Conservation (phyloP, 495 filamentous ascomycete genomes). For the Penicillium robsamsonii region DNA sequence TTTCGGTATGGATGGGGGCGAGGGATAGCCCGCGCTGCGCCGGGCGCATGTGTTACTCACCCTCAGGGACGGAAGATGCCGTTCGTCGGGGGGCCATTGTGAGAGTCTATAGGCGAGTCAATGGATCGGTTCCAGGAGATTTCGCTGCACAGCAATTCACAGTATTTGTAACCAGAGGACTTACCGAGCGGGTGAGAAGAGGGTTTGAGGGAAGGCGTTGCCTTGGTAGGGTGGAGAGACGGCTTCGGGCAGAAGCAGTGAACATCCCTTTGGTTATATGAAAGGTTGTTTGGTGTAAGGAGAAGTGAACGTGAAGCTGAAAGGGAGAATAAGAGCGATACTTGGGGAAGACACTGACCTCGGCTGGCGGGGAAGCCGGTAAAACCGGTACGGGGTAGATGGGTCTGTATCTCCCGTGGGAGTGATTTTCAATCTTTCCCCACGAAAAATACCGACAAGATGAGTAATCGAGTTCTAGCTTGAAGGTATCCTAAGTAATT, state of each 20-base stretch:
- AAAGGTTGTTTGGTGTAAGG: constrained; percentile 16
- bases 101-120: constrained; percentile 30
- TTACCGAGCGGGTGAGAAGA: constrained; percentile 43
- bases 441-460: constrained; percentile 11
- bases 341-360: not conserved
- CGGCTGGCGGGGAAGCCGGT: constrained; percentile 13
- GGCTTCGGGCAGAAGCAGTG: constrained; percentile 47
- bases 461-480: not conserved
- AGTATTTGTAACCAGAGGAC: constrained; percentile 7
- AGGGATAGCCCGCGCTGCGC: not conserved
- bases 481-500: not conserved
- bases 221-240: constrained; percentile 44
- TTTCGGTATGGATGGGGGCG: not conserved
- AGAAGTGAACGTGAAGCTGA: constrained; percentile 3
- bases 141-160: not conserved
- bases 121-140: not conserved
- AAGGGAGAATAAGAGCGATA: constrained; percentile 6
- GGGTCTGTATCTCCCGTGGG: not conserved
- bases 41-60: constrained; percentile 38
- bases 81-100: constrained; percentile 46
- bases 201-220: constrained; percentile 41
- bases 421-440: not conserved
- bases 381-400: constrained; percentile 8
- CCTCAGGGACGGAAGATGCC: constrained; percentile 49
- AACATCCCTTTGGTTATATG: constrained; percentile 41